Percentiles rank a stretch among this genome's conserved stretches.
phyloP scores from a whole-genome alignment of 2,329 filamentous ascomycete species.

The Fusarium sp. region DNA sequence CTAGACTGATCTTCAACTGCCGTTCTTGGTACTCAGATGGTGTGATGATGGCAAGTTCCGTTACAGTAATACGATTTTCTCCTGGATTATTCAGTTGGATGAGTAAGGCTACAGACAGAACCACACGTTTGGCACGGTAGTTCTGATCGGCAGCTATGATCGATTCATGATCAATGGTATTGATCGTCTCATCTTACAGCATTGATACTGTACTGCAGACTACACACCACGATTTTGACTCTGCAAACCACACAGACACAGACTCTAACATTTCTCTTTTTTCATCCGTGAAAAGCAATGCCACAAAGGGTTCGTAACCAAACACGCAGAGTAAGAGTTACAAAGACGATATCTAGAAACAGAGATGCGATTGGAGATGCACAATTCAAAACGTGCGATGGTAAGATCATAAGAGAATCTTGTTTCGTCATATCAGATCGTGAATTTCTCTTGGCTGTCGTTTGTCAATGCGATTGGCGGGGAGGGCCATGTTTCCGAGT shows the following conservation, averaged over 20 bases:
- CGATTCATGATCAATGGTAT: neutral
- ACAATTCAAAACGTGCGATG: neutral
- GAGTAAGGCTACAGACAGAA: neutral
- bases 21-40: constrained; percentile 24
- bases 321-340: neutral
- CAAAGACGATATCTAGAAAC: neutral
- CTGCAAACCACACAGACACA: neutral
- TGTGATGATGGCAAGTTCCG: constrained; percentile 17
- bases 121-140: neutral
- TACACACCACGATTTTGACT: neutral
- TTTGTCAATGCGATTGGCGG: constrained; percentile 1
- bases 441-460: neutral
- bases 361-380: neutral
- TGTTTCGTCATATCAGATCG: neutral
- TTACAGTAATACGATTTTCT: constrained; percentile 1
- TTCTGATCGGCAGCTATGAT: neutral
- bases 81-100: constrained; percentile 13
- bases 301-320: neutral
- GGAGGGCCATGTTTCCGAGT: neutral
- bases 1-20: neutral
- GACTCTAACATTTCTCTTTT: neutral
- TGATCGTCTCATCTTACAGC: neutral
- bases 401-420: neutral
- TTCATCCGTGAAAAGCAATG: neutral
- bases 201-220: neutral